These are phyloP conservation scores for Chaetomium cochliodes DNA, from an alignment of 495 filamentous ascomycete genomes.

Conservation along the genomic window DNA sequence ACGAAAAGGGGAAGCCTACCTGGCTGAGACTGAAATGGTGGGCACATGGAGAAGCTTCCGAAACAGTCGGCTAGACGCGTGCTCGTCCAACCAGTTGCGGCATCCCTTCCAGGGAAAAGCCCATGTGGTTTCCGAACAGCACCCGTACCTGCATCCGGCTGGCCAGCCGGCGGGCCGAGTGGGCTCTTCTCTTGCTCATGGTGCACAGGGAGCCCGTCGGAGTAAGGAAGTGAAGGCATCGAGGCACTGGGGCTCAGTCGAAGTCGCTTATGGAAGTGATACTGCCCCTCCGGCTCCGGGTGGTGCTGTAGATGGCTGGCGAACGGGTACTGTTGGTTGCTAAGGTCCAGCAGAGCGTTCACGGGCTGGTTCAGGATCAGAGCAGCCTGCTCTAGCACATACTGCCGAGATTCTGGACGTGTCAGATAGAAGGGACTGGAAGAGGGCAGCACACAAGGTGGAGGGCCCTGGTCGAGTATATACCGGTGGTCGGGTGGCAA, in stretches of 20 bases:
- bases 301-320: neutral
- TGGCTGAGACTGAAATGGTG: constrained; percentile 40
- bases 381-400: constrained; percentile 42
- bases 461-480: constrained; percentile 41
- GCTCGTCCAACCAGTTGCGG: constrained; percentile 35
- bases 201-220: constrained; percentile 20
- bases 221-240: constrained; percentile 30
- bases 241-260: constrained; percentile 38
- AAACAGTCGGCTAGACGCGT: constrained; percentile 42
- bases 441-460: constrained; percentile 32
- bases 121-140: constrained; percentile 27
- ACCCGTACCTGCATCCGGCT: constrained; percentile 24
- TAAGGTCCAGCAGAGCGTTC: constrained; percentile 23
- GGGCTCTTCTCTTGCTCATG: constrained; percentile 42
- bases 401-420: constrained; percentile 35
- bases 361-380: constrained; percentile 25
- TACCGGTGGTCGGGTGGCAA: constrained; percentile 40
- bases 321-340: constrained; percentile 1
- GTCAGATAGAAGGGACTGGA: constrained; percentile 31
- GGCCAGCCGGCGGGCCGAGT: constrained; percentile 22
- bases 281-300: neutral
- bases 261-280: constrained; percentile 37
- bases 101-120: constrained; percentile 25
- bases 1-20: constrained; percentile 23
- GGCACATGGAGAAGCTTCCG: constrained; percentile 41